phyloP scores from a whole-genome alignment of 1,284 basidiomycete genomes.

The Tremellales sp. region DNA sequence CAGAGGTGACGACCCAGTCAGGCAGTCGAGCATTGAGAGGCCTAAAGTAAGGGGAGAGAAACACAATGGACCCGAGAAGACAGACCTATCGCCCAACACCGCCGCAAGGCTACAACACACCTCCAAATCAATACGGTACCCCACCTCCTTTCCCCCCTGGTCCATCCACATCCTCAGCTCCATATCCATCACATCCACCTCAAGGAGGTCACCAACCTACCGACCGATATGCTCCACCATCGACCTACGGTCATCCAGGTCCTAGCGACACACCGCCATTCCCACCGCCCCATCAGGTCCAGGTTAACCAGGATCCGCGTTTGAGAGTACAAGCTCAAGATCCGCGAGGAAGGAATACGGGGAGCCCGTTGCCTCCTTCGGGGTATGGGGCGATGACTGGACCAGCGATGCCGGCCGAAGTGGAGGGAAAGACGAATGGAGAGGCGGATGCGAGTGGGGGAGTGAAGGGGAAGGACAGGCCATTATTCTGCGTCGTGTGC shows the following conservation, averaged over 20 bases:
- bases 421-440: slow-evolving; percentile 1
- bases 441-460: slow-evolving; percentile 5
- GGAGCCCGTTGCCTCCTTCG: background rate
- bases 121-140: slow-evolving; percentile 5
- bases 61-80: slow-evolving; percentile 21
- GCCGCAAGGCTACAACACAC: background rate
- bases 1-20: too few relatives aligned
- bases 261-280: background rate
- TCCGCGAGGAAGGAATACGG: slow-evolving; percentile 12
- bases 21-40: too few relatives aligned
- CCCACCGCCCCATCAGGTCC: slow-evolving; percentile 2
- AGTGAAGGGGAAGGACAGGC: slow-evolving; percentile 49
- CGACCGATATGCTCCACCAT: background rate
- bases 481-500: slow-evolving; percentile 94
- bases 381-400: too few relatives aligned
- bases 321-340: slow-evolving; percentile 14
- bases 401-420: too few relatives aligned
- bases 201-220: slow-evolving; percentile 3
- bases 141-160: background rate
- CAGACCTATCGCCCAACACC: slow-evolving; percentile 8
- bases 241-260: background rate
- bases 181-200: slow-evolving; percentile 1
- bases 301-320: slow-evolving; percentile 6
- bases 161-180: background rate
- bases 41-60: too few relatives aligned